Evolutionary conservation across 441 rosid species (phyloP).

Genomic region (Daphne laureola): DNA sequence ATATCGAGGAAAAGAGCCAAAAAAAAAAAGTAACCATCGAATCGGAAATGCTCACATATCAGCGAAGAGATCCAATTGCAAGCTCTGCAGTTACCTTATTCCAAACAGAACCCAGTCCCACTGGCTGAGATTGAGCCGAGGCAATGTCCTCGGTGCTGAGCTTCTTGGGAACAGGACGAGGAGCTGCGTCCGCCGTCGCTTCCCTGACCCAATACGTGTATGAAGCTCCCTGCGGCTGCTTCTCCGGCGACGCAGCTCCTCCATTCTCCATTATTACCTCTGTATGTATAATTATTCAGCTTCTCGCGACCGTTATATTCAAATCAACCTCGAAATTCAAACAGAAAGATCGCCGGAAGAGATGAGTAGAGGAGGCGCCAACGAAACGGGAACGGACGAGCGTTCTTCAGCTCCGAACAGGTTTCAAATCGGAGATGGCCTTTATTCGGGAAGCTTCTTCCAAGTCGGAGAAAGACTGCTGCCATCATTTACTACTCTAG

Average conservation of each 20-base stretch:
- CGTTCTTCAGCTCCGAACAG: no score
- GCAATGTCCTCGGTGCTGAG: slow-evolving; percentile 33
- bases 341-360: no score
- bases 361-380: no score
- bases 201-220: slow-evolving; percentile 91
- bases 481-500: no score
- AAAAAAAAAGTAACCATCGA: no score
- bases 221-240: slow-evolving; percentile 30
- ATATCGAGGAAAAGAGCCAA: background rate
- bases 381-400: no score
- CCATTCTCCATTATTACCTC: slow-evolving; percentile 23
- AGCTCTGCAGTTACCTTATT: slow-evolving; percentile 37
- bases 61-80: background rate
- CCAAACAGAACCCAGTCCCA: slow-evolving; percentile 72
- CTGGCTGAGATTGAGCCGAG: slow-evolving; percentile 22
- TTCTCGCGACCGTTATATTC: no score
- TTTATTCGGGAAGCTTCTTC: no score
- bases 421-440: no score
- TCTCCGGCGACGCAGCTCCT: slow-evolving; percentile 16
- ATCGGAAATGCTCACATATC: background rate
- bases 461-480: no score
- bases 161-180: slow-evolving; percentile 64
- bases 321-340: no score
- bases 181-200: slow-evolving; percentile 60
- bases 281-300: no score